Evolutionary conservation across 2,329 filamentous ascomycete genomes (phyloP), one percentile per base, ranked within the genome.

Genomic region (Trichoderma sp.): DNA sequence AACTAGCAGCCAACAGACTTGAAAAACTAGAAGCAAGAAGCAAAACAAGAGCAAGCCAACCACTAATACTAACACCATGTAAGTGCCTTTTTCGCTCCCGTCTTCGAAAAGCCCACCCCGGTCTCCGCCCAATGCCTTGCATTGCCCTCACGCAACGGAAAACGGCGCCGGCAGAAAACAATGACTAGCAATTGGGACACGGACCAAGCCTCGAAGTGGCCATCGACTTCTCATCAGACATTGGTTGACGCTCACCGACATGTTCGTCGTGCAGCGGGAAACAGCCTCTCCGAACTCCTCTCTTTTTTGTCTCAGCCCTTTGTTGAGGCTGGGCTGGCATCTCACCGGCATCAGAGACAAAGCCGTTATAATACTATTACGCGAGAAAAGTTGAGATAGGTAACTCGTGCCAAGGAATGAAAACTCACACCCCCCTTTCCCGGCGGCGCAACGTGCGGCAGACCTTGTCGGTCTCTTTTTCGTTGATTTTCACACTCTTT

Each of bases 51-150:
- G 7, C 30, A 30, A 30, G 30, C 30, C 7, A 30, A 3, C 30
- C 28, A 5, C 58, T 59, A 61, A 56, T 68, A 66, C 67, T 30
- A 30, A 6, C 7, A 30, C 28, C 7, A 30, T 30, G 28, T 6
- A 7, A 34, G 30, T 34, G 30, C 30, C 28, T 9, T 14, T 48
- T 61, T 65, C 64, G 58, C 50, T 67, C 63, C 67, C 67, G 67
- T 54, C 64, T 41, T 48, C 62, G 3, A 24, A 24, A 59, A 68
- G 52, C 54, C 64, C 55, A 50, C 57, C 64, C 66, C 59, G n/a
- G 56, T 65, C 57, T 57, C 64, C 64, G 66, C 64, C 63, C 65
- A 60, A 69, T 68, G 66, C 63, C 57, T 66, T 68, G 67, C 67
- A 68, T 68, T 30, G 34, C 24, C 44, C 43, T 50, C 64, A 64